phyloP scores from a whole-genome alignment of 345 rosid species.

The Citropsis articulata region DNA sequence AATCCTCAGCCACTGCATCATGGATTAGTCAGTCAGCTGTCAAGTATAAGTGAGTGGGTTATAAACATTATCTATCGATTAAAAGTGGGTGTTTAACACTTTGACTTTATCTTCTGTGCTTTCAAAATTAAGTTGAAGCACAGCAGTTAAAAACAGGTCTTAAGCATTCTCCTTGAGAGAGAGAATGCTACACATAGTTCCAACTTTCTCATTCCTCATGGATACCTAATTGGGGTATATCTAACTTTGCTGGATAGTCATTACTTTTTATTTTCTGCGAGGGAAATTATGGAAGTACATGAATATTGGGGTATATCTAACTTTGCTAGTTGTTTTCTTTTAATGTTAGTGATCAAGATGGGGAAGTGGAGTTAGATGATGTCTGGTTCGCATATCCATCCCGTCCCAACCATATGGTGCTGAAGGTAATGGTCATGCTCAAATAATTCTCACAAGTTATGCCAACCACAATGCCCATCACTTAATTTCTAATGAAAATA shows the following conservation, averaged over 20 bases:
- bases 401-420: constrained; percentile 86
- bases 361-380: constrained; percentile 82
- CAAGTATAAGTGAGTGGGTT: neutral
- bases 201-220: neutral
- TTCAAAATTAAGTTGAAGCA: neutral
- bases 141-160: neutral
- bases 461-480: neutral
- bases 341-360: constrained; percentile 69
- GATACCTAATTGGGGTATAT: no score
- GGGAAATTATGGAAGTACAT: neutral
- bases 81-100: neutral
- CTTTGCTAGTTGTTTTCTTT: constrained; percentile 6
- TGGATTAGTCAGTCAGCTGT: neutral
- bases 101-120: neutral
- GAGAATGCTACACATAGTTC: neutral
- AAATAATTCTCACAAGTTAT: neutral
- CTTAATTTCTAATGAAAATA: neutral
- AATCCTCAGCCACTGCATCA: neutral
- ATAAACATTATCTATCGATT: neutral
- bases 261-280: neutral
- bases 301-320: neutral
- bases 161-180: neutral
- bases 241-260: neutral
- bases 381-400: constrained; percentile 99
- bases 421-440: constrained; percentile 54